phyloP scores from a whole-genome alignment of 805 yeast genomes.

The Nakazawaea siamensis region DNA sequence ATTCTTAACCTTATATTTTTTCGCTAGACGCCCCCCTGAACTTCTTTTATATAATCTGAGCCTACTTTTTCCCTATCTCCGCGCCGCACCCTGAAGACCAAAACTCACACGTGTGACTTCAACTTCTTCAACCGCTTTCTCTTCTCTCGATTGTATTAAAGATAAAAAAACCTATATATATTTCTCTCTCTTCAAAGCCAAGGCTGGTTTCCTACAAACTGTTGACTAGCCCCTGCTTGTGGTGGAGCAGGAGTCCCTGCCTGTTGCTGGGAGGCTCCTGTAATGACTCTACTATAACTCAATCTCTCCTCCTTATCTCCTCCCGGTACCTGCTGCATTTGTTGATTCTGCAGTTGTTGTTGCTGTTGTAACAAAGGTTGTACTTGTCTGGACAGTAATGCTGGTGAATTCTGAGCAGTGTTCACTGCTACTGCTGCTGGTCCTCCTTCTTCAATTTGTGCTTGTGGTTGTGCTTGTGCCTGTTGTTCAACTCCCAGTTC shows the following conservation, averaged over 20 bases:
- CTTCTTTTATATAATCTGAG: no score
- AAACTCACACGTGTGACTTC: no score
- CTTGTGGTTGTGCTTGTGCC: slow-evolving; percentile 13
- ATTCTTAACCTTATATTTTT: not conserved
- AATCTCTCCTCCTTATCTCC: not conserved
- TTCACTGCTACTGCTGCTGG: not conserved
- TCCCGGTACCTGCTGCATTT: slow-evolving; percentile 9
- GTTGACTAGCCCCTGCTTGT: not conserved
- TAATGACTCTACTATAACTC: no score
- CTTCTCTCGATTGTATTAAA: no score
- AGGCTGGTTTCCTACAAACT: slow-evolving; percentile 8
- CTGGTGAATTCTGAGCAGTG: not conserved
- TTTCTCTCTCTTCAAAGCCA: no score
- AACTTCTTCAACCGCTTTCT: no score
- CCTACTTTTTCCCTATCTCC: no score
- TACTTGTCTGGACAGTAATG: slow-evolving; percentile 10
- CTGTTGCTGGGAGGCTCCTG: slow-evolving; percentile 1
- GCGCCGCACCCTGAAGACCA: no score
- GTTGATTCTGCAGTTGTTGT: slow-evolving; percentile 11
- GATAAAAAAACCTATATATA: no score
- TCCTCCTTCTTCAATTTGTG: slow-evolving; percentile 4
- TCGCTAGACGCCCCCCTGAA: slow-evolving; percentile 8
- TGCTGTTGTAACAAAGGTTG: slow-evolving; percentile 8
- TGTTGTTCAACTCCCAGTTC: slow-evolving; percentile 16
- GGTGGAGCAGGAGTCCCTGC: not conserved